These are phyloP conservation scores for Fusarium napiforme DNA, from an alignment of 2,329 filamentous ascomycete species.

Conservation along the genomic window DNA sequence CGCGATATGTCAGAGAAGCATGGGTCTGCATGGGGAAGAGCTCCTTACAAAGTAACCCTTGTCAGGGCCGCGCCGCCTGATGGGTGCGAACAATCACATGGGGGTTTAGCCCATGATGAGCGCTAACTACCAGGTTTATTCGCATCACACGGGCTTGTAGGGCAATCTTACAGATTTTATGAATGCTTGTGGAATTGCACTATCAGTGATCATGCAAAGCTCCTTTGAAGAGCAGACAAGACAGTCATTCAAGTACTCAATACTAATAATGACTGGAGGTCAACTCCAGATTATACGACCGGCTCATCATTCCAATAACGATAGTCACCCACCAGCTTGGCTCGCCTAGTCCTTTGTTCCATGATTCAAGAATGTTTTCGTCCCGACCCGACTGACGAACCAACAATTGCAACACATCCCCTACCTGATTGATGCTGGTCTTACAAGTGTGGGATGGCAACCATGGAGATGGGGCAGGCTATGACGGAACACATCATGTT, in stretches of 20 bases:
- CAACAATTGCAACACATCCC: slow-evolving; percentile 2
- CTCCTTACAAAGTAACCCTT: slow-evolving; percentile 18
- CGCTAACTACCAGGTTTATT: slow-evolving; percentile 24
- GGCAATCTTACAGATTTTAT: background rate
- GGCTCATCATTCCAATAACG: background rate
- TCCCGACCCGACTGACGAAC: slow-evolving; percentile 15
- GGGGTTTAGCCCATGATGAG: slow-evolving; percentile 9
- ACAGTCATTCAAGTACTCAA: slow-evolving; percentile 1
- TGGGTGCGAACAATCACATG: slow-evolving; percentile 26
- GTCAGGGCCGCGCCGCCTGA: slow-evolving; percentile 13
- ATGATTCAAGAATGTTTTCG: background rate
- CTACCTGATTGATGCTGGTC: background rate
- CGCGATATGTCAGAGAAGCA: slow-evolving; percentile 34
- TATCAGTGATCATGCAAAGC: slow-evolving; percentile 5
- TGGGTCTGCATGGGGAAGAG: slow-evolving; percentile 32
- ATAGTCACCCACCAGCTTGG: background rate
- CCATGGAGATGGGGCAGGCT: background rate
- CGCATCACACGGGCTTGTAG: background rate
- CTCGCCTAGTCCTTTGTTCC: background rate
- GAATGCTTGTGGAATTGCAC: background rate
- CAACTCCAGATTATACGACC: background rate
- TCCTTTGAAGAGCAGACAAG: background rate
- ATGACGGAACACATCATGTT: background rate
- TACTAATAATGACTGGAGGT: background rate
- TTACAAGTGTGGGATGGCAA: slow-evolving; percentile 6